Evolutionary conservation across 1,139 yeast species (phyloP).

Genomic region (Entelexis paramagnoliae): DNA sequence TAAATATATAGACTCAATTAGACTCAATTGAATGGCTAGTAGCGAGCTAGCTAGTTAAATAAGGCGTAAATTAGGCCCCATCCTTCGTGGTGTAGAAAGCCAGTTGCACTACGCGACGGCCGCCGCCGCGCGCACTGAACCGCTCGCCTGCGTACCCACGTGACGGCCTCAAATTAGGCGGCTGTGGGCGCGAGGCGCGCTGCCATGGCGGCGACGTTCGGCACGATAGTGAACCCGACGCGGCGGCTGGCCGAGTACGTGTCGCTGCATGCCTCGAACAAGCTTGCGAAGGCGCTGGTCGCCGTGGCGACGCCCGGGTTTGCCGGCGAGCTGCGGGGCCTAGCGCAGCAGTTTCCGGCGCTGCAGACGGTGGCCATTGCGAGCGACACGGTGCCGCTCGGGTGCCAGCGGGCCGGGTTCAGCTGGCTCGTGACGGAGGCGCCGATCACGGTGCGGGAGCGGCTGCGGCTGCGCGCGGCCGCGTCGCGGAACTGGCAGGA

Average conservation of each 20-base stretch:
- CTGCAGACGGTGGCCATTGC: conserved; percentile 28
- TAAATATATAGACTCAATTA: too few species aligned
- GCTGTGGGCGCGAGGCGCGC: not conserved
- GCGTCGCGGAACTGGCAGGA: conserved; percentile 27
- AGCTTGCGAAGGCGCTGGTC: conserved; percentile 20
- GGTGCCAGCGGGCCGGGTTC: conserved; percentile 29
- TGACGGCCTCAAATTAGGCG: not conserved
- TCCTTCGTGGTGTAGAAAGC: too few species aligned
- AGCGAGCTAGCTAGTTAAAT: too few species aligned
- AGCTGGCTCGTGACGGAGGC: conserved; percentile 26
- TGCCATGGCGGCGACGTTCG: conserved; percentile 17
- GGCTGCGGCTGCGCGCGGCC: conserved; percentile 16
- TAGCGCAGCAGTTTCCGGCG: conserved; percentile 19
- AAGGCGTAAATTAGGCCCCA: too few species aligned
- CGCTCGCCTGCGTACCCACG: not conserved
- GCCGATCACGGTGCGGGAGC: conserved; percentile 23
- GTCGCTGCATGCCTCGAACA: conserved; percentile 24
- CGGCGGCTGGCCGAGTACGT: conserved; percentile 20
- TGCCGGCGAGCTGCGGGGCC: conserved; percentile 21
- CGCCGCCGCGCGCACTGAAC: too few species aligned
- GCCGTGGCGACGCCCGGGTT: conserved; percentile 28
- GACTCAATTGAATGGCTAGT: too few species aligned
- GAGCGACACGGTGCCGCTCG: conserved; percentile 30
- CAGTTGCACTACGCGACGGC: too few species aligned
- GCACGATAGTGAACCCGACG: conserved; percentile 24